These are phyloP conservation scores for Colletotrichum destructivum DNA, from an alignment of 2,329 filamentous ascomycete species.

Conservation along the genomic window DNA sequence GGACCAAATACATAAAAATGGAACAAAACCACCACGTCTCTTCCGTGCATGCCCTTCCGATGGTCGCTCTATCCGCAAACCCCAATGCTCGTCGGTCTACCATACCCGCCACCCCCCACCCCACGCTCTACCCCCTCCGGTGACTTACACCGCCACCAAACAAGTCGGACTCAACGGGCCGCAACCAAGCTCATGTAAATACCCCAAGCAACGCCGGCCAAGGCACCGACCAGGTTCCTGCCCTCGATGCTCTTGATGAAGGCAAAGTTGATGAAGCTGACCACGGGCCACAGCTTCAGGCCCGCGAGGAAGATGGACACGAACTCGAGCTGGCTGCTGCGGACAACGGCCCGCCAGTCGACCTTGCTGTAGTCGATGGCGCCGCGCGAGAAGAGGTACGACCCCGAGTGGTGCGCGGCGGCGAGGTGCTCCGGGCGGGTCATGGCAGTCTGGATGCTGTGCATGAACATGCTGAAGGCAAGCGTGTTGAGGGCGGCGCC, in stretches of 20 bases:
- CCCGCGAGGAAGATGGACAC: conserved; percentile 77
- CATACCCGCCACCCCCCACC: neutral
- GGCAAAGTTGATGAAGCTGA: conserved; percentile 80
- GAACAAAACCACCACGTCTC: too few relatives aligned
- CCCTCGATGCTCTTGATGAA: conserved; percentile 78
- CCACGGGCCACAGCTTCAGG: conserved; percentile 78
- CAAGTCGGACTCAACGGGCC: conserved; percentile 45
- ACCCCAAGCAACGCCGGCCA: conserved; percentile 82
- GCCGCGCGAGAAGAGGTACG: conserved; percentile 51
- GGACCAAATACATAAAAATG: too few relatives aligned
- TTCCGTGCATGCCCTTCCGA: neutral
- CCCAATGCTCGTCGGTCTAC: neutral
- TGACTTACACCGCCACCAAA: neutral
- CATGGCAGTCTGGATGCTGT: conserved; percentile 69
- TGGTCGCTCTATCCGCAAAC: too few relatives aligned
- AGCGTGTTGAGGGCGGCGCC: conserved; percentile 77
- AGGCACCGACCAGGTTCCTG: conserved; percentile 78
- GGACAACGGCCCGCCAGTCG: conserved; percentile 61
- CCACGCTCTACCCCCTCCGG: neutral
- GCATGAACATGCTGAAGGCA: conserved; percentile 73
- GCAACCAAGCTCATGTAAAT: conserved; percentile 80
- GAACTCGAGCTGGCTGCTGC: conserved; percentile 68
- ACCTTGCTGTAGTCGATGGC: conserved; percentile 63
- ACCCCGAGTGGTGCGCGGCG: conserved; percentile 52
- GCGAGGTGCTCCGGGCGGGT: conserved; percentile 50